Base-by-base conservation (phyloP, 2,329 filamentous ascomycete species). In the Albophoma yamanashiensis region DNA sequence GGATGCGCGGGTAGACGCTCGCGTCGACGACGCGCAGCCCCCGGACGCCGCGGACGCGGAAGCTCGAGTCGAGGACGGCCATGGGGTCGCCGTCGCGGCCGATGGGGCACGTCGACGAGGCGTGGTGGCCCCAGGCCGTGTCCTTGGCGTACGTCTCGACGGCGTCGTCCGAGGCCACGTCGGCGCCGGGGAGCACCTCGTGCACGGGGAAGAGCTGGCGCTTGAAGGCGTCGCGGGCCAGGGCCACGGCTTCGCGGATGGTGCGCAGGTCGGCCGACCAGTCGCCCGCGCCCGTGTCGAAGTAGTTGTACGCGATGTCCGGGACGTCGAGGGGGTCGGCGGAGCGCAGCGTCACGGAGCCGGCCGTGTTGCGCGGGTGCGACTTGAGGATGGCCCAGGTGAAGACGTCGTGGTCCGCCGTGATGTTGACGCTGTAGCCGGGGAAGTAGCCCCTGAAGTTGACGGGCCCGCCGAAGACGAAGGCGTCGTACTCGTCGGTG, bases 271-370 rank as follows among this genome's bases (percentile, higher is more conserved):
- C 78, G 39, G 76, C 73, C 0, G 71, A 71, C 4, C 76, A 73
- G 8, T 81, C 80, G 27, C 78, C 75, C 25, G 68, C 73, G 25
- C 81, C 81, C 0, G 75, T 74, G 55, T 79, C 76, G 72, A 83
- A 86, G 70, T 80, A 87, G 70, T 84, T 82, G 74, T 86, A 88
- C 57, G 76, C 75, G 64, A 90, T 87, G 7, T 80, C 70, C 0
- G 88, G 88, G 3, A 78, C 74, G 59, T 89, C 86, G 0, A 82
- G 80, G 0, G 88, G 87, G 67, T 90, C 81, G 0, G 80, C 73
- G 0, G 83, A 86, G 20, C 75, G 76, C 6, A 91, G 79, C 4
- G 71, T 79, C 4, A 91, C 86, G 1, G 78, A 81, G 11, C 88
- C 88, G 7, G 80, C 81, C 1, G 67, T 74, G 62, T 89, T 89